Base-by-base conservation (phyloP, 768 basidiomycete species). In the Lactarius sanguifluus region DNA sequence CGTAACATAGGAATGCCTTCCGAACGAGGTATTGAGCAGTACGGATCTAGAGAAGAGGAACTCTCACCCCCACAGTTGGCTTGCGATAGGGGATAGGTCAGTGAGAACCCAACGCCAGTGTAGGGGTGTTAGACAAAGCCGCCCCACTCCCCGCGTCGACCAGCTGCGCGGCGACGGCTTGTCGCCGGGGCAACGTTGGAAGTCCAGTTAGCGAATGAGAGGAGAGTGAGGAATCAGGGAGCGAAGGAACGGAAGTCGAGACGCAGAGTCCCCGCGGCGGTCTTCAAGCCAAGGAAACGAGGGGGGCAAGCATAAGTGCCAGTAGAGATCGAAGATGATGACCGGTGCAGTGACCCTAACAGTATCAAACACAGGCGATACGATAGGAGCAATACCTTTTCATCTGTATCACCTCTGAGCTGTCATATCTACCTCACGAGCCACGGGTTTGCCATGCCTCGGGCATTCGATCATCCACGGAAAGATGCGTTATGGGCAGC, bases 381-480 rank as follows among this genome's bases (percentile, higher is more conserved):
- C 32, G 57, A 58, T 58, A 32, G 20, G 30, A 23, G 34, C 23
- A 38, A 50, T 50, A 57, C 32, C 18, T 20, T 45, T 32, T 57
- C 40, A 25, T 57, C 55, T 32, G 32, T 45, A 28, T 41, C 40
- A 32, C n/a, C 28, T 40, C 34, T 50, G 38, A 9, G 23, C 52
- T 40, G 32, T 32, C 32, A 60, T 25, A 23, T 56, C 52, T 25
- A 65, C 58, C 47, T 43, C 30, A 47, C 7, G 55, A 40, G 16
- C 23, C 43, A 45, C 16, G 50, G 50, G 50, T 47, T 59, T 59
- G n/a, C 57, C 18, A 16, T 28, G 36, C 64, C 57, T 59, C 64
- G 64, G 64, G 36, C 36, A 40, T 50, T 52, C n/a, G 2, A 40
- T 64, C 25, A 58, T 52, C 47, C 47, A 36, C n/a, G 57, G 62